Percentiles rank a stretch among this genome's conserved stretches.
Conservation (phyloP, 345 rosid species). For the Trapa bicornis region DNA sequence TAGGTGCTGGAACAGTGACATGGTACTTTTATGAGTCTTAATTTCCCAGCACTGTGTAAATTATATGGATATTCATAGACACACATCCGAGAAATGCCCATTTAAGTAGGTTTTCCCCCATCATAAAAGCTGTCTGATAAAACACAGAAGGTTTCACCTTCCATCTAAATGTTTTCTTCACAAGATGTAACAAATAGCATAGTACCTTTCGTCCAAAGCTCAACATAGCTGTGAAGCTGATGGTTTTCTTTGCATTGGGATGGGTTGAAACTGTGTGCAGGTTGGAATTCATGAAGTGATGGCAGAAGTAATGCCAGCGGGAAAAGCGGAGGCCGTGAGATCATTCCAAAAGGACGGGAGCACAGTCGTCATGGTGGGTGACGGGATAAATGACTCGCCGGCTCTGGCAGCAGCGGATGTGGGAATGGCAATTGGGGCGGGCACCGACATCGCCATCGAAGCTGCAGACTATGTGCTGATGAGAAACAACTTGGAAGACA, state of each 20-base stretch:
- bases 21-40: neutral
- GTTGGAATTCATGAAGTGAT: slow-evolving; percentile 77
- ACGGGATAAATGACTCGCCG: slow-evolving; percentile 96
- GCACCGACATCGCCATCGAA: slow-evolving; percentile 95
- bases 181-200: neutral
- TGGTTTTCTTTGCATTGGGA: neutral
- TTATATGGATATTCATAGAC: neutral
- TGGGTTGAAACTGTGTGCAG: slow-evolving; percentile 25
- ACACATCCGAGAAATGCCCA: too few relatives aligned
- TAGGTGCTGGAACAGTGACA: slow-evolving; percentile 10
- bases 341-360: slow-evolving; percentile 78
- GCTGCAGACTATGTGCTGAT: slow-evolving; percentile 94
- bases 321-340: slow-evolving; percentile 69
- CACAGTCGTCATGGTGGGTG: slow-evolving; percentile 96
- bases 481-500: slow-evolving; percentile 92
- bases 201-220: neutral
- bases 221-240: neutral
- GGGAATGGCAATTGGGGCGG: slow-evolving; percentile 99
- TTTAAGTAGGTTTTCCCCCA: too few relatives aligned
- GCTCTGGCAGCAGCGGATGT: slow-evolving; percentile 95
- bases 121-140: too few relatives aligned
- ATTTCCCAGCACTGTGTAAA: neutral
- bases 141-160: neutral
- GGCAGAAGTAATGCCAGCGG: slow-evolving; percentile 98
- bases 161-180: too few relatives aligned